Evolutionary conservation across 2,329 filamentous ascomycete genomes (phyloP).

Genomic region (Aspergillus niger): DNA sequence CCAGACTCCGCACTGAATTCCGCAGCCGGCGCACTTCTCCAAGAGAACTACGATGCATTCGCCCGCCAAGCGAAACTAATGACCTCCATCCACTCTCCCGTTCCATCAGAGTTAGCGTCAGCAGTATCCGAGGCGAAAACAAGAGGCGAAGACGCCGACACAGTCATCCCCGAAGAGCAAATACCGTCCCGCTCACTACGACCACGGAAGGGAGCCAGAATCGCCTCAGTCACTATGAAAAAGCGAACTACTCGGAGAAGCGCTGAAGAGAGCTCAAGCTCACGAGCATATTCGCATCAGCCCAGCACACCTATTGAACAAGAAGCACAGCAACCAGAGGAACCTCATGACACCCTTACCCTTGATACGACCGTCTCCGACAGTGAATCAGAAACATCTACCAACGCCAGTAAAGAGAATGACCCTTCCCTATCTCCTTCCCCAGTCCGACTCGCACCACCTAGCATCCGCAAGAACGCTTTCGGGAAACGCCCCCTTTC

Average conservation of each 20-base stretch:
- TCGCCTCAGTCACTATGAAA: slow-evolving; percentile 36
- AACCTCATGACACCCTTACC: slow-evolving; percentile 20
- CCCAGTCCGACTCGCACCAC: slow-evolving; percentile 38
- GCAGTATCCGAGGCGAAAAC: slow-evolving; percentile 57
- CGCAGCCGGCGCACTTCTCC: slow-evolving; percentile 59
- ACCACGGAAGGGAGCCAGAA: slow-evolving; percentile 17
- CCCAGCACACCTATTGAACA: slow-evolving; percentile 16
- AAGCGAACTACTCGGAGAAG: slow-evolving; percentile 24
- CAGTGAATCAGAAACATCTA: slow-evolving; percentile 32
- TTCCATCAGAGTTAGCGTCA: slow-evolving; percentile 49
- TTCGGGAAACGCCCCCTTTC: slow-evolving; percentile 48
- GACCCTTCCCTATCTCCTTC: slow-evolving; percentile 45
- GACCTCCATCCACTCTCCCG: slow-evolving; percentile 62
- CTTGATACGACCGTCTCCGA: slow-evolving; percentile 6
- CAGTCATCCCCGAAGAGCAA: slow-evolving; percentile 30
- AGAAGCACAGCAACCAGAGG: slow-evolving; percentile 13
- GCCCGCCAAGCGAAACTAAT: slow-evolving; percentile 60
- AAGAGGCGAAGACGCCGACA: slow-evolving; percentile 53
- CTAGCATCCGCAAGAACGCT: slow-evolving; percentile 39
- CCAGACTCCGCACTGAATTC: slow-evolving; percentile 65
- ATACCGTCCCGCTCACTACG: slow-evolving; percentile 21
- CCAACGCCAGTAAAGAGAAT: slow-evolving; percentile 52
- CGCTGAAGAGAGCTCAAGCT: slow-evolving; percentile 13
- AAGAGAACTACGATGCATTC: slow-evolving; percentile 62
- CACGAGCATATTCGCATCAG: background rate